Conservation (phyloP, 176 grass and related monocot species). For the Avena eriantha region DNA sequence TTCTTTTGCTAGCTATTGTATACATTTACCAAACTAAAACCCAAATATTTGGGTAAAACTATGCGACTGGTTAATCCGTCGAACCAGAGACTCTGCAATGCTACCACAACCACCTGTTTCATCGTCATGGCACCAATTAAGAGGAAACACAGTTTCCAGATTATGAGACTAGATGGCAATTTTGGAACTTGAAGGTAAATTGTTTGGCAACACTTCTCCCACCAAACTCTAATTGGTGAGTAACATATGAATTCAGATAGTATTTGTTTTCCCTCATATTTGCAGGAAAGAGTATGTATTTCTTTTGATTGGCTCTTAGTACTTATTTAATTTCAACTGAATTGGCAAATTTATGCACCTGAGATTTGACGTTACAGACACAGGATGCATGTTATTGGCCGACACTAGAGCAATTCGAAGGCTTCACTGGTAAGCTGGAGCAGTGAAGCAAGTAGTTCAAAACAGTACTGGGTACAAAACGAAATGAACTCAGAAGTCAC, state of each 20-base stretch:
- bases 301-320: neutral
- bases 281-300: neutral
- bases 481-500: neutral
- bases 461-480: neutral
- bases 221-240: neutral
- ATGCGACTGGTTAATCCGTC: neutral
- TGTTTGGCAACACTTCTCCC: neutral
- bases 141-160: neutral
- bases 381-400: neutral
- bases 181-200: neutral
- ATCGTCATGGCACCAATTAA: neutral
- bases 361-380: neutral
- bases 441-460: neutral
- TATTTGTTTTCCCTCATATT: neutral
- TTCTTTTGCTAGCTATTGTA: neutral
- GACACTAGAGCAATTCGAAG: neutral
- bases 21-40: neutral
- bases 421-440: neutral
- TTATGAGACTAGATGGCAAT: neutral
- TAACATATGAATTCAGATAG: neutral
- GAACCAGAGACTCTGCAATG: neutral
- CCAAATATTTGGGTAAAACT: neutral
- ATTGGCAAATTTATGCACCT: neutral
- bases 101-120: neutral
- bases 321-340: neutral